Conservation (phyloP, 2,329 filamentous ascomycete genomes). For the Alternaria dauci region DNA sequence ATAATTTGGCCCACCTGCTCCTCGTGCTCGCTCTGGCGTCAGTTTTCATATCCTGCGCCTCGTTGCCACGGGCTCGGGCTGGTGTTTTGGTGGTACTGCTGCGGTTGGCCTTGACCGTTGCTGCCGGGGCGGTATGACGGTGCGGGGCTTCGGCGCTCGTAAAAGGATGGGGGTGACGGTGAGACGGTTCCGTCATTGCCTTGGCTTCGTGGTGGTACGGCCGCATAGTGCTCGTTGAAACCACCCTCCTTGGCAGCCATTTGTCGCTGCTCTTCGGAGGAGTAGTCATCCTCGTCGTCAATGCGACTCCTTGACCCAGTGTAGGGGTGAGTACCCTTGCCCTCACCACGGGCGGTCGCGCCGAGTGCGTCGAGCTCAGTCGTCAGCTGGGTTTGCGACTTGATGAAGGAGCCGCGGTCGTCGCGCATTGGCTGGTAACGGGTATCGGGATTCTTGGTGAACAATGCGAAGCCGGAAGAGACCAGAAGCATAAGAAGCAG, state of each 20-base stretch:
- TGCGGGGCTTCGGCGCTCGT: conserved; percentile 45
- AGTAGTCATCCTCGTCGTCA: conserved; percentile 74
- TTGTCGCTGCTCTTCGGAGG: conserved; percentile 58
- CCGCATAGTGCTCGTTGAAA: conserved; percentile 54
- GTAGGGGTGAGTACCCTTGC: conserved; percentile 56
- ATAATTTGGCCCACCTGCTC: conserved; percentile 47
- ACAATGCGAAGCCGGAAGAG: conserved; percentile 78
- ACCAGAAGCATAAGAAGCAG: conserved; percentile 83
- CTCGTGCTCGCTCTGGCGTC: conserved; percentile 52
- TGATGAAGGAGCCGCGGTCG: conserved; percentile 96
- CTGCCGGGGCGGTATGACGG: conserved; percentile 51
- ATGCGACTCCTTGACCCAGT: conserved; percentile 62
- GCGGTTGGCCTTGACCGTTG: conserved; percentile 30
- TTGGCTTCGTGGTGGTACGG: conserved; percentile 57
- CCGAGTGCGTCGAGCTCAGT: conserved; percentile 91
- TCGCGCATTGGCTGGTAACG: conserved; percentile 97
- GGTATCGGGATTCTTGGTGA: conserved; percentile 92
- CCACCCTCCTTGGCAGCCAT: conserved; percentile 45
- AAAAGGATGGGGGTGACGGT: conserved; percentile 37
- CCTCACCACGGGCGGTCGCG: conserved; percentile 84
- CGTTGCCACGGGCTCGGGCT: conserved; percentile 71
- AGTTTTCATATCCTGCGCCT: conserved; percentile 70
- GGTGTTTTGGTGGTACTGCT: conserved; percentile 57
- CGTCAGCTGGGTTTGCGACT: conserved; percentile 86
- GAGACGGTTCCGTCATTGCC: conserved; percentile 48